Evolutionary conservation across 164 flowering plant species (phyloP).

Genomic region (Magnolia changhungtana): DNA sequence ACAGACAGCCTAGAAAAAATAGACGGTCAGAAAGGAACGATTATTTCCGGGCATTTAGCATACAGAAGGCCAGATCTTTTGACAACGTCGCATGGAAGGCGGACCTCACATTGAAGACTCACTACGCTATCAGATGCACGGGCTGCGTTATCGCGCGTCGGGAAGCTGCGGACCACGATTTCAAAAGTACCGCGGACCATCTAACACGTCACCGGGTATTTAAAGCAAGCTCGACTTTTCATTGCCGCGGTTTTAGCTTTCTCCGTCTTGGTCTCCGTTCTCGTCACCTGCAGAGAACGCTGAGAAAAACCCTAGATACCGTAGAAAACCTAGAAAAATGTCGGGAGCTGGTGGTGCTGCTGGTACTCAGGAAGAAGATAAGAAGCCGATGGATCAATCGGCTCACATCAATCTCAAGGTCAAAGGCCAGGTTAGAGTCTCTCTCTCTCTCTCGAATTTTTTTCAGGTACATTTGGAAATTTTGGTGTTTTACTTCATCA

Average conservation of each 20-base stretch:
- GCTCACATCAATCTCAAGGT: slow-evolving; percentile 24
- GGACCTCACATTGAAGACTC: neutral
- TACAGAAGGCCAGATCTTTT: neutral
- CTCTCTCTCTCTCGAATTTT: neutral
- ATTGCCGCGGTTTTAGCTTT: neutral
- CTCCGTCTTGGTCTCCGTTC: neutral
- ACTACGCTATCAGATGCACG: neutral
- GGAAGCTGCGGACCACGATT: neutral
- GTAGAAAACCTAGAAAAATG: neutral
- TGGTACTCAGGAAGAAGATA: slow-evolving; percentile 17
- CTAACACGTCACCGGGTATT: neutral
- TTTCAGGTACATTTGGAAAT: neutral
- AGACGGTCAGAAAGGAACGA: neutral
- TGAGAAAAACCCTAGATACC: neutral
- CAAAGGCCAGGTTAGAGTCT: slow-evolving; percentile 19
- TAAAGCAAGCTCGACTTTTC: neutral
- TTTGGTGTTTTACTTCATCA: neutral
- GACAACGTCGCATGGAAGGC: neutral
- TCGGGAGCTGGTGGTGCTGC: slow-evolving; percentile 7
- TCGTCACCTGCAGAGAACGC: neutral
- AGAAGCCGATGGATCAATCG: slow-evolving; percentile 18
- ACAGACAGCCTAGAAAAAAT: too few relatives aligned
- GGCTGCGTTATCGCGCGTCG: neutral
- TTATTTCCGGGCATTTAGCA: neutral
- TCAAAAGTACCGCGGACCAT: neutral